Evolutionary conservation across 768 basidiomycete species (phyloP).

Genomic region (Clitopilus passeckerianus): DNA sequence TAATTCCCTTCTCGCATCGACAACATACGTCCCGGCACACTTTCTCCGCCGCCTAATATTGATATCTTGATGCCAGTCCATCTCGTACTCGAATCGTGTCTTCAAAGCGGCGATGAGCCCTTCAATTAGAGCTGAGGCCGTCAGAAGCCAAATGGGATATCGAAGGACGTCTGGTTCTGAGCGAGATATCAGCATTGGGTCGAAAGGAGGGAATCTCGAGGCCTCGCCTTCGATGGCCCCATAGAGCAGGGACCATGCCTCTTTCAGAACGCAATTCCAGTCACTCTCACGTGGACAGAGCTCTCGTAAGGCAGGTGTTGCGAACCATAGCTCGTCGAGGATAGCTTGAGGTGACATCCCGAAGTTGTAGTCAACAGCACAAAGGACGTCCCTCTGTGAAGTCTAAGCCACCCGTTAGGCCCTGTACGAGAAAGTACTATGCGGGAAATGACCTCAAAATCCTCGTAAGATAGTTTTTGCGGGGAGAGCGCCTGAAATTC

Average conservation of each 20-base stretch:
- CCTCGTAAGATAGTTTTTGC: conserved; percentile 35
- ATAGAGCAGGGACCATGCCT: conserved; percentile 49
- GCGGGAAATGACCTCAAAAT: conserved; percentile 44
- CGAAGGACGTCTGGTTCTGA: conserved; percentile 50
- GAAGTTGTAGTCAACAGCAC: conserved; percentile 39
- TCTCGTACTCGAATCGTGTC: conserved; percentile 27
- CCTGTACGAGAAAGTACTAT: neutral
- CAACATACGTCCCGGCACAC: neutral
- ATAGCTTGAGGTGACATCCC: conserved; percentile 51
- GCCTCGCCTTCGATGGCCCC: conserved; percentile 34
- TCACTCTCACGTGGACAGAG: conserved; percentile 34
- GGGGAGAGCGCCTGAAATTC: conserved; percentile 51
- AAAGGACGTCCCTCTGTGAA: conserved; percentile 53
- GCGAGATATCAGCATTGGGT: neutral
- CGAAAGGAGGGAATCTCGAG: neutral
- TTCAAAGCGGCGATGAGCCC: conserved; percentile 34
- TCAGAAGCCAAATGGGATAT: conserved; percentile 50
- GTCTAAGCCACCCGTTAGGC: conserved; percentile 24
- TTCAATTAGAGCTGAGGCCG: conserved; percentile 45
- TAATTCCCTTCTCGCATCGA: conserved; percentile 2
- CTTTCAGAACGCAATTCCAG: conserved; percentile 40
- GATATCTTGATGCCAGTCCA: conserved; percentile 19
- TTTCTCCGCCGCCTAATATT: conserved; percentile 5
- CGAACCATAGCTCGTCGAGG: conserved; percentile 54
- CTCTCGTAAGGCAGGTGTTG: conserved; percentile 45